phyloP scores from a whole-genome alignment of 176 grass and related monocot genomes.

The Echinochloa phyllopogon region DNA sequence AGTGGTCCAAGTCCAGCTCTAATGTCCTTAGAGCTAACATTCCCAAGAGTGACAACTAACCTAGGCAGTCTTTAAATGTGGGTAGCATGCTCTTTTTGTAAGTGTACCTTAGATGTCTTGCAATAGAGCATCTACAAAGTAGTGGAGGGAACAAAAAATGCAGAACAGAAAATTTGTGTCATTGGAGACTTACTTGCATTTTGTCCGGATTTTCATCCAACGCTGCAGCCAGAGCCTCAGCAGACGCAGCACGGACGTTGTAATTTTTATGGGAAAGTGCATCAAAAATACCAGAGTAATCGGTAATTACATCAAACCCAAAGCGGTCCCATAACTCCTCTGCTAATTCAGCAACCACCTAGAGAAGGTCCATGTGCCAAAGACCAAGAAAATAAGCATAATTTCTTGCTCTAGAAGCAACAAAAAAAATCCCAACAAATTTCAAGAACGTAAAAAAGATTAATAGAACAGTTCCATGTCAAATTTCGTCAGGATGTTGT shows the following conservation, averaged over 20 bases:
- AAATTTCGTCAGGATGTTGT: slow-evolving; percentile 34
- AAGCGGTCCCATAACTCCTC: slow-evolving; percentile 95
- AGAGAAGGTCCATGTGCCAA: slow-evolving; percentile 46
- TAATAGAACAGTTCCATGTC: slow-evolving; percentile 30
- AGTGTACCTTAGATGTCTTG: not conserved
- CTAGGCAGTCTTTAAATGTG: not conserved
- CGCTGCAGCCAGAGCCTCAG: slow-evolving; percentile 91
- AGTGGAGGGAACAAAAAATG: not conserved
- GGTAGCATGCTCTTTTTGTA: not conserved
- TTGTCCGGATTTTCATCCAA: slow-evolving; percentile 88
- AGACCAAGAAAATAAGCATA: slow-evolving; percentile 35
- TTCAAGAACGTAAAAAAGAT: slow-evolving; percentile 23
- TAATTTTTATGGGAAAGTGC: slow-evolving; percentile 87
- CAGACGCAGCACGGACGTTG: slow-evolving; percentile 86
- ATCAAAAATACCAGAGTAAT: slow-evolving; percentile 88
- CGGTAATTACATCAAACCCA: slow-evolving; percentile 77
- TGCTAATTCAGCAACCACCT: slow-evolving; percentile 88
- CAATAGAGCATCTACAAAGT: not conserved
- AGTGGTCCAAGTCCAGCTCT: not conserved
- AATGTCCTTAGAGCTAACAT: not conserved
- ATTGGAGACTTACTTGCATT: slow-evolving; percentile 71
- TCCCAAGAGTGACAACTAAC: slow-evolving; percentile 11
- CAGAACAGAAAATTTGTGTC: not conserved
- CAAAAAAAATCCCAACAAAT: slow-evolving; percentile 1
- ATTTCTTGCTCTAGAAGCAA: not conserved